Evolutionary conservation across 805 yeast genomes (phyloP).

Genomic region (Candida bentonensis): DNA sequence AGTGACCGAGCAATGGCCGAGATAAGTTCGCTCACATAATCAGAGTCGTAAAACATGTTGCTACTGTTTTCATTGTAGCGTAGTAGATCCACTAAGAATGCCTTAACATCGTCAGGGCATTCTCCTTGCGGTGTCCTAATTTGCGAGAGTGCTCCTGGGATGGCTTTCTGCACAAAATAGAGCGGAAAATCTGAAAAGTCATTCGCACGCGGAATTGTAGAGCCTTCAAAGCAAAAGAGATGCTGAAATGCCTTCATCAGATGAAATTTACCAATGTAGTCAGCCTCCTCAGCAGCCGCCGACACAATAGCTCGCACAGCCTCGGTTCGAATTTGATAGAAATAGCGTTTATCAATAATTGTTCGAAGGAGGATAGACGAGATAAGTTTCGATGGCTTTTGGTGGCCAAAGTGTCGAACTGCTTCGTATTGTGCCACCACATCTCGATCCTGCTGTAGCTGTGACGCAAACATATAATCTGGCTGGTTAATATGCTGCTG

Average conservation of each 20-base stretch:
- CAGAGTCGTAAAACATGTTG: constrained; percentile 62
- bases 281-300: constrained; percentile 45
- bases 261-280: constrained; percentile 62
- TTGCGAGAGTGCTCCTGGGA: constrained; percentile 46
- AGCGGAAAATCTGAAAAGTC: constrained; percentile 60
- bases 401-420: constrained; percentile 52
- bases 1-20: constrained; percentile 29
- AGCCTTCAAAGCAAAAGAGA: constrained; percentile 57
- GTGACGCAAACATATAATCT: constrained; percentile 90
- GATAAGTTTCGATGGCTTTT: constrained; percentile 46
- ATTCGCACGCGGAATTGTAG: constrained; percentile 62
- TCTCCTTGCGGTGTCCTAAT: constrained; percentile 51
- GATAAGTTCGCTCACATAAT: constrained; percentile 47
- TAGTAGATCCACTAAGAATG: constrained; percentile 53
- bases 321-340: constrained; percentile 75
- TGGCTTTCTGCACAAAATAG: constrained; percentile 56
- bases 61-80: constrained; percentile 76
- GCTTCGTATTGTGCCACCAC: constrained; percentile 92
- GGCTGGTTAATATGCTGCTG: constrained; percentile 71
- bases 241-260: constrained; percentile 54
- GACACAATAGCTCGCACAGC: constrained; percentile 70
- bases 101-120: constrained; percentile 44
- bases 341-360: constrained; percentile 69
- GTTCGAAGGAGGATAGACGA: constrained; percentile 72
- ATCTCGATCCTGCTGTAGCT: constrained; percentile 86